Evolutionary conservation across 2,329 filamentous ascomycete species (phyloP), one percentile per base, ranked within the genome.

Genomic region (Colletotrichum scovillei): DNA sequence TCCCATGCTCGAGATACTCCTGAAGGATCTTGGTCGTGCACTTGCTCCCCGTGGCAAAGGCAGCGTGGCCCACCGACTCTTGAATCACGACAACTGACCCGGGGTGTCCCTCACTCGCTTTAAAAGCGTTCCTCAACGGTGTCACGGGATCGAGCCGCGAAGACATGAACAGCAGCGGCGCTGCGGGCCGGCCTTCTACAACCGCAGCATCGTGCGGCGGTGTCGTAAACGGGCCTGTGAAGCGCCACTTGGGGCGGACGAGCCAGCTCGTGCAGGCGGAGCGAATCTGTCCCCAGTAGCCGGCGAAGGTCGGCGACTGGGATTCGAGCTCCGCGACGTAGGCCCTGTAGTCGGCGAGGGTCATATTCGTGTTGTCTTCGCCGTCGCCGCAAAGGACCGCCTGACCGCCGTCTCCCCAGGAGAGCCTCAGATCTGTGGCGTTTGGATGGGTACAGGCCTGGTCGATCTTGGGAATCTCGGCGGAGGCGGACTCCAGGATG

Each of bases 111-210:
- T 57, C 63, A 7, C 78, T 75, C 76, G 80, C 81, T 38, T 65
- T 69, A 6, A 74, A 77, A 49, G 84, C 79, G 78, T 86, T 82
- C 71, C 81, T 63, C 49, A 84, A 75, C 5, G 86, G 86, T 30
- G 86, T 88, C 12, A 87, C 83, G 14, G 87, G 86, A 68, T 88
- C 86, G 7, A 83, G 80, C 6, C 79, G 74, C 66, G 83, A 85
- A 12, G 82, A 80, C 4, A 88, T 74, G 76, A 86, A 86, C 32
- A 88, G 76, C 30, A 88, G 73, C 4, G 86, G 86, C 4, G 83
- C 83, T 0, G 78, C 78, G 0, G 86, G 86, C 52, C 75, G 79
- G 8, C 78, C 82, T 14, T 75, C 73, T 2, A 75, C 69, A 2
- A 77, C n/a, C 30, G 75, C 46, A 9, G 81, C 62, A 19, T 79